Evolutionary conservation across 2,329 filamentous ascomycete genomes (phyloP), one percentile per base, ranked within the genome.

Genomic region (Fusarium dlaminii): DNA sequence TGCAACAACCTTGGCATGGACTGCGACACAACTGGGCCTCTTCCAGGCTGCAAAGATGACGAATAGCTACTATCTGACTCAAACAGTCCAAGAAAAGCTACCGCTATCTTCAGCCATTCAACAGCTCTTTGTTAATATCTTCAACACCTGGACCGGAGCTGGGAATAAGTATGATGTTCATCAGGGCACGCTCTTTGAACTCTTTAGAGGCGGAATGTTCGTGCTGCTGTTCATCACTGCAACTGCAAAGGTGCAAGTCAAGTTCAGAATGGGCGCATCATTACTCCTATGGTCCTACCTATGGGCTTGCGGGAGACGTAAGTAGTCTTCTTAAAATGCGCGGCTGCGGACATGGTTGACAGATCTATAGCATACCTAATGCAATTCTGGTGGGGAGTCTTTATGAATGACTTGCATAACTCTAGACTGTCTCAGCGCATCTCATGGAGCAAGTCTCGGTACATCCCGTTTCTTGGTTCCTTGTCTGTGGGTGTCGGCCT

Each of bases 351-450:
- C 0, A 18, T 18, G 8, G 20, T 34, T 54, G 7, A 54, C 34
- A 7, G 10, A 37, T 37, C 8, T 27, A 13, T 13, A 54, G 51
- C 51, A 2, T 29, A 54, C 20, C 13, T 54, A 1, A 54, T 54
- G 51, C 34, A 54, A 37, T 54, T 54, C 8, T 54, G 51, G 51
- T 54, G 51, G 51, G 51, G 51, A 29, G 34, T 37, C 18, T 54
- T 54, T 8, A 54, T 54, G 51, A 54, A 54, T 9, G 51, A 54
- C 6, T 37, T 54, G 18, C 51, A 54, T 4, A 54, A 54, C 51
- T 54, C 24, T 17, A 3, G 9, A 10, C 3, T 54, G 14, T 29
- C 24, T 13, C 51, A 27, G 24, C 34, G 24, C 2, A 37, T 54
- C 24, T 54, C 18, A 54, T 22, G 51, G 51, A 37, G 32, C 34